Conservation (phyloP, 2,329 filamentous ascomycete genomes). For the Knoxdaviesia capensis region DNA sequence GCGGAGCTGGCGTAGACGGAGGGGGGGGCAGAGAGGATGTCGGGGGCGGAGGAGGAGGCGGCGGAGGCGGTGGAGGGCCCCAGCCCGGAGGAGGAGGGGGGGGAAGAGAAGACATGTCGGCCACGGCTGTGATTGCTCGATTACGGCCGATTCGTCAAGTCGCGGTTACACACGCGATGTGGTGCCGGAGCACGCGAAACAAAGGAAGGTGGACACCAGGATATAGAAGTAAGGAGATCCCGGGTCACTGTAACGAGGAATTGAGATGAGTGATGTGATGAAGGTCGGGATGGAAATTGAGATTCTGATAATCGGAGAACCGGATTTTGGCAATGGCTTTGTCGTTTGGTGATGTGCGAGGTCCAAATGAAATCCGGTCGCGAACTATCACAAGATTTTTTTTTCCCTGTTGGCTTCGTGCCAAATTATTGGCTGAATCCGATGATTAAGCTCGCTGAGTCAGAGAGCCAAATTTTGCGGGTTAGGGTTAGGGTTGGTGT, state of each 20-base stretch:
- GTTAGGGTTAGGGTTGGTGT: too few species aligned
- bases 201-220: too few species aligned
- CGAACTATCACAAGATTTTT: too few species aligned
- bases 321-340: too few species aligned
- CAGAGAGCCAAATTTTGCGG: not conserved
- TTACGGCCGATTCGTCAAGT: conserved; percentile 34
- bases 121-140: conserved; percentile 34
- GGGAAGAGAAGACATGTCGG: conserved; percentile 28
- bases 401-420: not conserved
- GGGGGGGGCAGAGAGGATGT: conserved; percentile 36
- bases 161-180: conserved; percentile 1
- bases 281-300: too few species aligned
- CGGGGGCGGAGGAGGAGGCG: conserved; percentile 35
- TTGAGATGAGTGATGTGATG: too few species aligned
- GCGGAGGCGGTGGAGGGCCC: conserved; percentile 25
- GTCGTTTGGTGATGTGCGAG: too few species aligned
- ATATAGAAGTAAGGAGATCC: too few species aligned
- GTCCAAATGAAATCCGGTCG: too few species aligned
- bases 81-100: conserved; percentile 38
- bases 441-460: not conserved
- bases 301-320: too few species aligned
- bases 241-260: too few species aligned
- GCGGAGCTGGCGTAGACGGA: conserved; percentile 42
- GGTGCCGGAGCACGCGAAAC: too few species aligned
- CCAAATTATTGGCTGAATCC: not conserved